Percentiles rank a stretch among this genome's conserved stretches.
Conservation (phyloP, 208 protist genomes). For the Acanthamoeba healyi region DNA sequence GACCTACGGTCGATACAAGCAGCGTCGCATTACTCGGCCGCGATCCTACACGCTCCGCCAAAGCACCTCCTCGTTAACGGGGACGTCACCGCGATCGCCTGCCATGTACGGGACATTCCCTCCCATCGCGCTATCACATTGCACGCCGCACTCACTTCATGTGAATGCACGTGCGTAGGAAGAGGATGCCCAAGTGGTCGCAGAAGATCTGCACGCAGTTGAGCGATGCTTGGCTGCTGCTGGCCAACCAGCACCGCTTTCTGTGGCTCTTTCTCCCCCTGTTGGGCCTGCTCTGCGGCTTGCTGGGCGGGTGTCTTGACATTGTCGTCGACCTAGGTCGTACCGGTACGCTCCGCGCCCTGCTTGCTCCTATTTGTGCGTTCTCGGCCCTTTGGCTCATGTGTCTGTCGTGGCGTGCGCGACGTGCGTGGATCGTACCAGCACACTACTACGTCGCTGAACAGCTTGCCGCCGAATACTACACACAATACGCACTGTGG, state of each 20-base stretch:
- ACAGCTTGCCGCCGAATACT: not conserved
- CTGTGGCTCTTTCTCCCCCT: constrained; percentile 53
- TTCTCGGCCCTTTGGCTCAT: not conserved
- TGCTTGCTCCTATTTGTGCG: too few relatives aligned
- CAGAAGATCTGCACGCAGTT: not conserved
- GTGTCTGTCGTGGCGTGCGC: too few relatives aligned
- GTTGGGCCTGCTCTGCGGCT: not conserved
- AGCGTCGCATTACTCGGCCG: not conserved
- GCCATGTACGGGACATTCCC: not conserved
- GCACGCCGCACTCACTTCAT: not conserved
- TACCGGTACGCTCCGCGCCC: not conserved
- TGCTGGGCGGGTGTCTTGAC: not conserved
- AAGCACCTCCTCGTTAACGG: not conserved
- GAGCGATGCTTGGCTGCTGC: not conserved
- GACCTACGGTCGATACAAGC: constrained; percentile 8
- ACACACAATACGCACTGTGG: not conserved
- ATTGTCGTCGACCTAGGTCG: not conserved
- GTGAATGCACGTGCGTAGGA: not conserved
- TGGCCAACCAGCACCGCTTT: constrained; percentile 46
- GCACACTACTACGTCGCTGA: not conserved
- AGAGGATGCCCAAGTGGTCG: not conserved
- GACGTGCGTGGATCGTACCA: too few relatives aligned
- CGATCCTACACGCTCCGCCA: not conserved
- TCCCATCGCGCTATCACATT: not conserved
- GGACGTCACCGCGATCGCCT: not conserved